Conservation (phyloP, 352 stramenopile species). For the Phytophthora fragariaefolia region DNA sequence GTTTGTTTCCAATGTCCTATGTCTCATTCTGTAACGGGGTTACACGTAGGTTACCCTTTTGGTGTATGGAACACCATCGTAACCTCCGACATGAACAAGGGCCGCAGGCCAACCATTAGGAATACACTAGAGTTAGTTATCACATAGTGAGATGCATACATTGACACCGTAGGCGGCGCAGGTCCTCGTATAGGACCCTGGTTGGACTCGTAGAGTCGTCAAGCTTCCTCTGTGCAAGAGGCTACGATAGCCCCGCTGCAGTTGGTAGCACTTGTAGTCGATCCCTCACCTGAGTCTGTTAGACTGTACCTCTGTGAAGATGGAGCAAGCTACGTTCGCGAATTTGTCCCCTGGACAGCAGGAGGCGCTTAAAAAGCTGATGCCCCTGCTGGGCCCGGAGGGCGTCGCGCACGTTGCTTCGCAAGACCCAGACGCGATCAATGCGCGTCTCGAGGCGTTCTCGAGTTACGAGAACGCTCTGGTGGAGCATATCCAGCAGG, state of each 20-base stretch:
- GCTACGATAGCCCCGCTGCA: slow-evolving; percentile 1
- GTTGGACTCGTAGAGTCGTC: neutral
- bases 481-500: slow-evolving; percentile 4
- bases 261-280: slow-evolving; percentile 1
- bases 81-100: too few species aligned
- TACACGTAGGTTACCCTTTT: neutral
- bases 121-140: too few species aligned
- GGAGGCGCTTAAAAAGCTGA: neutral
- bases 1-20: too few species aligned
- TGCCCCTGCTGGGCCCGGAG: neutral
- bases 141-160: neutral
- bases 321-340: neutral
- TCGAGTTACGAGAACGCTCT: slow-evolving; percentile 9
- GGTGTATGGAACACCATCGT: neutral
- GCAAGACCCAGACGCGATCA: neutral
- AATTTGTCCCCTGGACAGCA: neutral
- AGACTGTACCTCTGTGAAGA: neutral
- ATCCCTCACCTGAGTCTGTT: neutral
- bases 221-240: neutral
- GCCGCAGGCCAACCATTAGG: too few species aligned
- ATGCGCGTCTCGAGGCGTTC: slow-evolving; percentile 12
- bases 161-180: neutral
- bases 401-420: neutral
- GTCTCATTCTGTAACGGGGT: neutral
- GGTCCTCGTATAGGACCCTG: neutral